Percentiles rank a stretch among this genome's conserved stretches.
Conservation (phyloP, 2,329 filamentous ascomycete genomes). For the Rhexocercosporidium sp. region DNA sequence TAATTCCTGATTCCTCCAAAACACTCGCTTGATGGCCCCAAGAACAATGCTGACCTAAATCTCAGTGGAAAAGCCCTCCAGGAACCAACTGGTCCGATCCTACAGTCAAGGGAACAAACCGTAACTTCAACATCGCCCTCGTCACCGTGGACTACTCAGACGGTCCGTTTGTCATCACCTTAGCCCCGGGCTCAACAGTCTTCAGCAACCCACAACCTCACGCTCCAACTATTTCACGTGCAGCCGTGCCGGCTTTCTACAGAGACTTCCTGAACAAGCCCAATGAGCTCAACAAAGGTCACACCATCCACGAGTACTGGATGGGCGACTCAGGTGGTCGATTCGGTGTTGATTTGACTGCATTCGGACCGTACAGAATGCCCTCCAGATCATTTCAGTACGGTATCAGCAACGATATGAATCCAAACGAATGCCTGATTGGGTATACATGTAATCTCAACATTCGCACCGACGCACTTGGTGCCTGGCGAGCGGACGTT, state of each 20-base stretch:
- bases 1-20: background rate
- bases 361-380: slow-evolving; percentile 24
- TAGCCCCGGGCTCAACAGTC: slow-evolving; percentile 19
- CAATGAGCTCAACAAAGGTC: slow-evolving; percentile 23
- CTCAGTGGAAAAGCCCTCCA: slow-evolving; percentile 23
- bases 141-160: slow-evolving; percentile 24
- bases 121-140: slow-evolving; percentile 29
- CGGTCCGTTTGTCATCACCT: slow-evolving; percentile 19
- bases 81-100: slow-evolving; percentile 25
- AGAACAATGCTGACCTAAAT: background rate
- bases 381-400: slow-evolving; percentile 24
- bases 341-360: slow-evolving; percentile 27
- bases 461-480: slow-evolving; percentile 22
- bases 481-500: slow-evolving; percentile 23
- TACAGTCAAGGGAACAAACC: slow-evolving; percentile 19
- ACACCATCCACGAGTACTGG: slow-evolving; percentile 31
- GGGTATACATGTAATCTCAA: slow-evolving; percentile 17
- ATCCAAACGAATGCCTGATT: slow-evolving; percentile 19
- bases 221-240: slow-evolving; percentile 14
- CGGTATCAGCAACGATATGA: slow-evolving; percentile 19
- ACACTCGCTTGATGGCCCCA: background rate
- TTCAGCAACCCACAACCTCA: slow-evolving; percentile 26
- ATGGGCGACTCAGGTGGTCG: slow-evolving; percentile 26
- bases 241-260: slow-evolving; percentile 22
- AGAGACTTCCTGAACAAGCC: slow-evolving; percentile 27